These are phyloP conservation scores for Candida buenavistaensis DNA, from an alignment of 1,139 yeast species.

Conservation along the genomic window DNA sequence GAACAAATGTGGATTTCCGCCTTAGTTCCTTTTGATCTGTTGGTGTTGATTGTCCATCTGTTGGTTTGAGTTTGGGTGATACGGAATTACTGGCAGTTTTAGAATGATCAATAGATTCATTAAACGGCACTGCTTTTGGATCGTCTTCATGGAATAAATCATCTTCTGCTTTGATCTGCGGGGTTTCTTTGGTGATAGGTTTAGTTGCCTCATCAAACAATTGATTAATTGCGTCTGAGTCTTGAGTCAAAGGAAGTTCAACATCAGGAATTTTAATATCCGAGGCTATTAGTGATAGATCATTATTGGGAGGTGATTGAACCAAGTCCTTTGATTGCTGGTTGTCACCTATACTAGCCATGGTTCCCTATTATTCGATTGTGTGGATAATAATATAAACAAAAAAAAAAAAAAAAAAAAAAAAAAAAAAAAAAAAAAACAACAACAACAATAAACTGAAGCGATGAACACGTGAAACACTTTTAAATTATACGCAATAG, in stretches of 20 bases:
- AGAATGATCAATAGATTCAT: conserved; percentile 9
- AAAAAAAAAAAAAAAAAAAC: too few relatives aligned
- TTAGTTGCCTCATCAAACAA: conserved; percentile 4
- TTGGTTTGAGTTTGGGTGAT: conserved; percentile 15
- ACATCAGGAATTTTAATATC: conserved; percentile 3
- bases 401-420: too few relatives aligned
- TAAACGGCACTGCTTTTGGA: conserved; percentile 2
- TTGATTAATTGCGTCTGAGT: conserved; percentile 2
- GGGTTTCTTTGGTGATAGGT: not conserved
- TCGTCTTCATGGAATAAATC: conserved; percentile 4
- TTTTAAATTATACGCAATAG: too few relatives aligned
- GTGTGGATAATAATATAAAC: not conserved
- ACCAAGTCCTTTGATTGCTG: conserved; percentile 4
- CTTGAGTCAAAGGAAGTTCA: conserved; percentile 2
- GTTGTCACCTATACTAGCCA: conserved; percentile 14
- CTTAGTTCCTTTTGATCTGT: conserved; percentile 11
- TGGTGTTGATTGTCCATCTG: conserved; percentile 4
- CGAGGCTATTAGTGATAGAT: conserved; percentile 4
- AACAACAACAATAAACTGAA: too few relatives aligned
- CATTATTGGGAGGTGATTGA: conserved; percentile 2
- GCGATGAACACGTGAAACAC: too few relatives aligned
- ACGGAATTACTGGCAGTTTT: conserved; percentile 19
- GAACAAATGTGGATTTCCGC: conserved; percentile 16
- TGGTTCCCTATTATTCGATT: conserved; percentile 6
- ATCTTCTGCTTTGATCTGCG: not conserved